Percentiles rank a stretch among this genome's conserved stretches.
Conservation (phyloP, 2,329 filamentous ascomycete species). For the Daldinia sp. region DNA sequence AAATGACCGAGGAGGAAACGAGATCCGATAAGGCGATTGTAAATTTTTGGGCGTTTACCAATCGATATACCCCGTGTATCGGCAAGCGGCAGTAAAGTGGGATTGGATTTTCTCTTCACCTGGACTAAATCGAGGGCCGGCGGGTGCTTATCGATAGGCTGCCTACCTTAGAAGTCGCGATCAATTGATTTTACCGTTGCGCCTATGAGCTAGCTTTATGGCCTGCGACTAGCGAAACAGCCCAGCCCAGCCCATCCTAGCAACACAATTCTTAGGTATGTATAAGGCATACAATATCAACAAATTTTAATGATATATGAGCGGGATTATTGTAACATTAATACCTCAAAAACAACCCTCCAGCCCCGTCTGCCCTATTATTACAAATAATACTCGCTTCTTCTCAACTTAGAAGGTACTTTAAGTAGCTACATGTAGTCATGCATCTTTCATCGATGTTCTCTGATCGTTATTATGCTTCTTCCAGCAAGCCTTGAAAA, state of each 20-base stretch:
- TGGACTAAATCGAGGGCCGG: neutral
- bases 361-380: neutral
- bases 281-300: slow-evolving; percentile 4
- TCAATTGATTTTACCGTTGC: neutral
- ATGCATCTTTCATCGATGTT: slow-evolving; percentile 78
- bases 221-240: neutral
- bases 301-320: slow-evolving; percentile 13
- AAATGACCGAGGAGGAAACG: neutral
- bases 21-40: slow-evolving; percentile 1
- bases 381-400: slow-evolving; percentile 16
- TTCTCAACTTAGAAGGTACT: neutral
- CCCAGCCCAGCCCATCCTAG: no score
- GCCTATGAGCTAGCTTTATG: neutral
- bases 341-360: slow-evolving; percentile 27
- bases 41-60: slow-evolving; percentile 19
- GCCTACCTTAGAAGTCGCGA: no score
- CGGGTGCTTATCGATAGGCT: slow-evolving; percentile 30
- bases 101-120: neutral
- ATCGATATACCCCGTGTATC: neutral
- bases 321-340: slow-evolving; percentile 32
- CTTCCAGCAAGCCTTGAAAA: slow-evolving; percentile 93
- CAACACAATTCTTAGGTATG: no score
- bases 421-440: slow-evolving; percentile 4
- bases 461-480: slow-evolving; percentile 85
- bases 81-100: neutral